These are phyloP conservation scores for Saccharomycopsis guyanensis DNA, from an alignment of 805 yeast genomes.

Conservation along the genomic window DNA sequence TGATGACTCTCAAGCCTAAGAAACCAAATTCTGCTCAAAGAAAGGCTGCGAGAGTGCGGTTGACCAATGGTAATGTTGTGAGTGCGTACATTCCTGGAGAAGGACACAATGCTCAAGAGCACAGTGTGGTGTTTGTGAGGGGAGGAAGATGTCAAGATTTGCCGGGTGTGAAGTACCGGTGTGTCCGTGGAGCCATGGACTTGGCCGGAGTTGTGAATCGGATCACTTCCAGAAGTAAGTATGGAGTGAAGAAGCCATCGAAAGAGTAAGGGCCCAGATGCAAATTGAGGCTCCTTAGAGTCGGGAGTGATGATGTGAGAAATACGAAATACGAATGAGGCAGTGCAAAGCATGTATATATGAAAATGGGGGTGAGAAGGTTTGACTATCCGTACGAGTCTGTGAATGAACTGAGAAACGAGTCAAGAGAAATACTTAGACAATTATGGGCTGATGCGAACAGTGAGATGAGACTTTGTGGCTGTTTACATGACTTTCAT, in stretches of 20 bases:
- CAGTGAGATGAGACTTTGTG: too few species aligned
- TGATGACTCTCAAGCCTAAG: constrained; percentile 93
- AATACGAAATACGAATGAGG: too few species aligned
- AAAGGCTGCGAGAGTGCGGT: constrained; percentile 90
- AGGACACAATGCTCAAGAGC: constrained; percentile 98
- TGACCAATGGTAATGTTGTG: constrained; percentile 81
- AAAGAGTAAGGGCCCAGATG: constrained; percentile 26
- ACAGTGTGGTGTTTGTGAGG: constrained; percentile 88
- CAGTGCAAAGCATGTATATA: neutral
- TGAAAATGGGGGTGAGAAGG: too few species aligned
- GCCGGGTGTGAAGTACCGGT: constrained; percentile 95
- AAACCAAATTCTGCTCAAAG: constrained; percentile 98
- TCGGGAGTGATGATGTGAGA: too few species aligned
- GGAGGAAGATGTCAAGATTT: constrained; percentile 99
- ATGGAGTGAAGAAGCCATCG: constrained; percentile 84
- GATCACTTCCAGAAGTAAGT: constrained; percentile 80
- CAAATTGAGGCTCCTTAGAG: too few species aligned
- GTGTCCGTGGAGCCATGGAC: constrained; percentile 90
- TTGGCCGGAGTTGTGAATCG: constrained; percentile 93
- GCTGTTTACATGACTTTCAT: too few species aligned
- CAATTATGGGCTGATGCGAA: too few species aligned
- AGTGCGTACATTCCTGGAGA: constrained; percentile 97
- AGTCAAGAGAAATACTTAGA: too few species aligned
- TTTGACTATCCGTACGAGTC: too few species aligned
- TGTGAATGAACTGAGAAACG: too few species aligned